phyloP scores from a whole-genome alignment of 768 basidiomycete species.

The Rhodosporidiobolus sp. region DNA sequence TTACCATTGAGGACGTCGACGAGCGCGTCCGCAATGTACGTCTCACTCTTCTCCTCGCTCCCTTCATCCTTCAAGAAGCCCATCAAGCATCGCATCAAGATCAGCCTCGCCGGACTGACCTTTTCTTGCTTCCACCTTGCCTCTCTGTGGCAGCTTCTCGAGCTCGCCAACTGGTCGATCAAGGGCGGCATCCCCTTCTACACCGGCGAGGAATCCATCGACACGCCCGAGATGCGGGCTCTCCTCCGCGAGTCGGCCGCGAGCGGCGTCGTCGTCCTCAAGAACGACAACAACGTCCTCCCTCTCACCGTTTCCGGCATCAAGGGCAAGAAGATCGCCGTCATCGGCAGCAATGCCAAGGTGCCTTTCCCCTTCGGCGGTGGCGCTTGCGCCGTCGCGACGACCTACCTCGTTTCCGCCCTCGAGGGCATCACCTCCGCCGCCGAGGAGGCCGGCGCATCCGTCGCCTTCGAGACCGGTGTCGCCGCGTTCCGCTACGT shows the following conservation, averaged over 20 bases:
- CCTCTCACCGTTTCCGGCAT: slow-evolving; percentile 46
- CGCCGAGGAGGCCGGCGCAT: slow-evolving; percentile 42
- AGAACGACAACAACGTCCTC: slow-evolving; percentile 48
- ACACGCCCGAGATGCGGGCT: slow-evolving; percentile 52
- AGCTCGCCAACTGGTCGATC: slow-evolving; percentile 55
- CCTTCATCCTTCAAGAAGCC: too few species aligned
- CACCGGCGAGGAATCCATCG: slow-evolving; percentile 53
- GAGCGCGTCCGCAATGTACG: slow-evolving; percentile 53
- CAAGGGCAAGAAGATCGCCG: slow-evolving; percentile 39
- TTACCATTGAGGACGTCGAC: slow-evolving; percentile 52
- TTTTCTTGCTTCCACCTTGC: too few species aligned
- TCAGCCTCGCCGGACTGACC: too few species aligned
- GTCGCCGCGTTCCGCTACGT: slow-evolving; percentile 36
- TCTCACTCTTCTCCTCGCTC: too few species aligned
- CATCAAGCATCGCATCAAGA: too few species aligned
- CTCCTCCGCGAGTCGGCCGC: slow-evolving; percentile 51
- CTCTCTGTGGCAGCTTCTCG: slow-evolving; percentile 43
- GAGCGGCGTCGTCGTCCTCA: slow-evolving; percentile 56
- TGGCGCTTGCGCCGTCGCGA: slow-evolving; percentile 48
- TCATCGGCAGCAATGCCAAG: slow-evolving; percentile 48
- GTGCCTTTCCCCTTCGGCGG: slow-evolving; percentile 46
- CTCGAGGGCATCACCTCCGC: slow-evolving; percentile 47
- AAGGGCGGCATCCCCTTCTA: slow-evolving; percentile 60
- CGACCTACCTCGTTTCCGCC: slow-evolving; percentile 47
- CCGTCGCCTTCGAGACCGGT: slow-evolving; percentile 32